Percentiles rank a stretch among this genome's conserved stretches.
Evolutionary conservation across 805 yeast genomes (phyloP).

Genomic region (Starmerella roubikii): DNA sequence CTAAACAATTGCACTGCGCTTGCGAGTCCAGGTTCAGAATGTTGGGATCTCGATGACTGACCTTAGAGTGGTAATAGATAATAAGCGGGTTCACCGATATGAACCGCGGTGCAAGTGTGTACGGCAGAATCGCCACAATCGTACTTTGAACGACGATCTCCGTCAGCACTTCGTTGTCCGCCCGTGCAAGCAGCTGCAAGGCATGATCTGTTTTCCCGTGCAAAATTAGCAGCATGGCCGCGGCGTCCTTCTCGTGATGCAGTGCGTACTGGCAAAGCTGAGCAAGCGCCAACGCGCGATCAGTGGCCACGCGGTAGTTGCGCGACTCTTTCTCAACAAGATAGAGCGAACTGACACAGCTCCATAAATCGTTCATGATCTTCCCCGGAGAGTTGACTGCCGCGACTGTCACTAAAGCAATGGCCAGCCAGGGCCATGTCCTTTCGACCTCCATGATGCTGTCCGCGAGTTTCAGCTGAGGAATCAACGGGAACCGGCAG

Average conservation of each 20-base stretch:
- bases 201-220: conserved; percentile 13
- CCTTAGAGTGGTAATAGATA: conserved; percentile 3
- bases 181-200: conserved; percentile 3
- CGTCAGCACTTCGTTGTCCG: conserved; percentile 1
- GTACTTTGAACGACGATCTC: conserved; percentile 5
- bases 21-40: neutral
- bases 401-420: conserved; percentile 17
- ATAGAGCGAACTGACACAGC: conserved; percentile 6
- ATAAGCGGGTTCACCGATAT: conserved; percentile 4
- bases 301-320: conserved; percentile 1
- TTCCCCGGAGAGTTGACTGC: conserved; percentile 13
- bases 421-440: conserved; percentile 16
- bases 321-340: conserved; percentile 1
- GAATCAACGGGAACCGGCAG: conserved; percentile 7
- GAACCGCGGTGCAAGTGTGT: conserved; percentile 6
- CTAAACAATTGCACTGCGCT: neutral
- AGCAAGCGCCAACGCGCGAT: conserved; percentile 14
- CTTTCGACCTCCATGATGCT: conserved; percentile 12
- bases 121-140: conserved; percentile 13
- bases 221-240: conserved; percentile 11
- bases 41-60: neutral
- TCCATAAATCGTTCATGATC: conserved; percentile 8
- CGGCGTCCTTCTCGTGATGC: conserved; percentile 14
- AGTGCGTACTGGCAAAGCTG: conserved; percentile 15
- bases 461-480: conserved; percentile 3